phyloP scores from a whole-genome alignment of 768 basidiomycete genomes.

The Mycena haematopus region DNA sequence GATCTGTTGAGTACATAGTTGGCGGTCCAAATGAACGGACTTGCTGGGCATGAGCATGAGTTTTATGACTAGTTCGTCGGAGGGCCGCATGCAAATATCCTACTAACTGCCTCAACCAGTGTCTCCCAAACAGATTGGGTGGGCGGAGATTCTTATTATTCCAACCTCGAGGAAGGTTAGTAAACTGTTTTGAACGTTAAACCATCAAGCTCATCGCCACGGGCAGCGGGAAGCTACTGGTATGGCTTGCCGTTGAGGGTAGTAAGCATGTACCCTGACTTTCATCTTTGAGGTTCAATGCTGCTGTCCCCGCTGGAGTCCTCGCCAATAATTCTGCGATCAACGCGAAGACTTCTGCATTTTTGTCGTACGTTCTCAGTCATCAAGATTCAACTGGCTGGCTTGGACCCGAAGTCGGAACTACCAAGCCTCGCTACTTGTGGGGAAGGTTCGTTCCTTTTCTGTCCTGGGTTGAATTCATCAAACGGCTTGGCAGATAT shows the following conservation, averaged over 20 bases:
- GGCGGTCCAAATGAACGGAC: slow-evolving; percentile 49
- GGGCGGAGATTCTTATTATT: slow-evolving; percentile 48
- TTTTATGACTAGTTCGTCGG: slow-evolving; percentile 46
- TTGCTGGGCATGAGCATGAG: slow-evolving; percentile 52
- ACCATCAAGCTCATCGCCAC: not conserved
- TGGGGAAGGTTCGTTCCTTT: slow-evolving; percentile 14
- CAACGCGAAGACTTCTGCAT: slow-evolving; percentile 52
- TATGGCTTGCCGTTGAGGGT: too few relatives aligned
- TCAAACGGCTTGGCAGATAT: slow-evolving; percentile 47
- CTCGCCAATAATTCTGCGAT: slow-evolving; percentile 53
- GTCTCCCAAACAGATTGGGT: slow-evolving; percentile 51
- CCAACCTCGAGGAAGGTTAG: slow-evolving; percentile 50
- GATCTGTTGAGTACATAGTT: slow-evolving; percentile 35
- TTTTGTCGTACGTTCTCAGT: slow-evolving; percentile 56
- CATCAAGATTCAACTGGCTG: slow-evolving; percentile 62
- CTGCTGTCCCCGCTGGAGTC: slow-evolving; percentile 58
- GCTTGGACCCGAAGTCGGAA: slow-evolving; percentile 62
- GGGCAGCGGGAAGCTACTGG: slow-evolving; percentile 62
- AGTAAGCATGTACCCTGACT: too few relatives aligned
- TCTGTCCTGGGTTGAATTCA: slow-evolving; percentile 35
- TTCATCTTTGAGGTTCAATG: slow-evolving; percentile 47
- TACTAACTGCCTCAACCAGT: slow-evolving; percentile 31
- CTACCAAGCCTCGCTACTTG: slow-evolving; percentile 58
- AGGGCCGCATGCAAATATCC: not conserved
- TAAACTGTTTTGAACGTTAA: not conserved